These are phyloP conservation scores for Erodium moschatum DNA, from an alignment of 441 rosid genomes.

Conservation along the genomic window DNA sequence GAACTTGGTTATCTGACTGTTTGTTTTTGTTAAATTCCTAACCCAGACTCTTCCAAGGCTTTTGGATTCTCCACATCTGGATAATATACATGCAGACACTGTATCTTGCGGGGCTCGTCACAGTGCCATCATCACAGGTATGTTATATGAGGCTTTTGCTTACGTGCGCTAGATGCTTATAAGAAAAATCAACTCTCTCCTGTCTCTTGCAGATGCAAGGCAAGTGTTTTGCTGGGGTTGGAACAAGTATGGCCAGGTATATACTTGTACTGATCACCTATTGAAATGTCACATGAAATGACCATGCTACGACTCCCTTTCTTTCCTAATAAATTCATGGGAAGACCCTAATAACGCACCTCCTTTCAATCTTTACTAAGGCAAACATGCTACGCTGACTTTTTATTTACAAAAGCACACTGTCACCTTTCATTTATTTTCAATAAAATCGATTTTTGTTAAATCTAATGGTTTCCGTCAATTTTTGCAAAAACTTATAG, in stretches of 20 bases:
- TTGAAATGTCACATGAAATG: too few species aligned
- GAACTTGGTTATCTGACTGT: not conserved
- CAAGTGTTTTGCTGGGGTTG: conserved; percentile 93
- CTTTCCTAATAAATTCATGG: not conserved
- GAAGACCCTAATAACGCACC: too few species aligned
- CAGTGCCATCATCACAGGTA: conserved; percentile 67
- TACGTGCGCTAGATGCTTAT: not conserved
- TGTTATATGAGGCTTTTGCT: not conserved
- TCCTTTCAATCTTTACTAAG: too few species aligned
- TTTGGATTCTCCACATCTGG: conserved; percentile 78
- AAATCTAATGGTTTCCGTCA: too few species aligned
- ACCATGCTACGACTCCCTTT: too few species aligned
- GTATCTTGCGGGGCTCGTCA: conserved; percentile 97
- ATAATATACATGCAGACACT: conserved; percentile 39
- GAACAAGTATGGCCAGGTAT: conserved; percentile 99
- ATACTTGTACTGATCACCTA: not conserved
- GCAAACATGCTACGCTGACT: too few species aligned
- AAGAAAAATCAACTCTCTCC: conserved; percentile 3
- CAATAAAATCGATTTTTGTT: too few species aligned
- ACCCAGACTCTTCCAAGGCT: conserved; percentile 78
- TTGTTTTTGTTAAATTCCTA: conserved; percentile 5
- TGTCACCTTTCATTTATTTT: too few species aligned
- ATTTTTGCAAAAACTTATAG: too few species aligned
- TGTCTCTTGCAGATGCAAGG: conserved; percentile 49
- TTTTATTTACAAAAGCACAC: too few species aligned